These are phyloP conservation scores for Rutidosis leptorrhynchoides DNA, from an alignment of 129 eudicot species.

Conservation along the genomic window DNA sequence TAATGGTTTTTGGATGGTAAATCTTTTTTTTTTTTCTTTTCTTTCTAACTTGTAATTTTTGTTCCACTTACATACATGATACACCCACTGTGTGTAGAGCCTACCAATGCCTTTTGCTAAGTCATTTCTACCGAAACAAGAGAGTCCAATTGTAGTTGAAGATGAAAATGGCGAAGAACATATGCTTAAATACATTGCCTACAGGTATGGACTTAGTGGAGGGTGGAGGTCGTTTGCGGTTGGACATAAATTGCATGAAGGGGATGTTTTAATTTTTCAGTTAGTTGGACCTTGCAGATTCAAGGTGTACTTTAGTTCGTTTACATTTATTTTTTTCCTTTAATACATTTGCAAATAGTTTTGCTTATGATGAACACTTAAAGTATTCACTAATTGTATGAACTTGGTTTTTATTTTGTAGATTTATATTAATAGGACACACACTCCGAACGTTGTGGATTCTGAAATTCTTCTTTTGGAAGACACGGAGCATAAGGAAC, in stretches of 20 bases:
- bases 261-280: constrained; percentile 72
- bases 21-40: neutral
- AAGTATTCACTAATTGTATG: neutral
- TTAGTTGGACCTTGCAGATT: constrained; percentile 48
- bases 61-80: too few relatives aligned
- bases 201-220: constrained; percentile 63
- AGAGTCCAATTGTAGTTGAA: constrained; percentile 41
- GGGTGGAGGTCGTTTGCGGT: constrained; percentile 77
- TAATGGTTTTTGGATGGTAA: constrained; percentile 74
- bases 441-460: constrained; percentile 54
- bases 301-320: constrained; percentile 41
- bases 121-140: constrained; percentile 50
- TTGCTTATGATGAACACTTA: neutral
- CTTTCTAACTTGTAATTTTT: neutral
- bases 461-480: constrained; percentile 49
- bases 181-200: constrained; percentile 54
- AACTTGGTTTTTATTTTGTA: constrained; percentile 17
- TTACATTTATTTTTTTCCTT: neutral
- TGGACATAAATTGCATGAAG: constrained; percentile 59
- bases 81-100: constrained; percentile 41
- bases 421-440: constrained; percentile 55
- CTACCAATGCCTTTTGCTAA: constrained; percentile 69
- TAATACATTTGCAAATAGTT: neutral
- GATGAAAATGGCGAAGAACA: constrained; percentile 54
- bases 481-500: constrained; percentile 32